Percentiles rank a stretch among this genome's conserved stretches.
phyloP scores from a whole-genome alignment of 495 filamentous ascomycete genomes.

The Penicillium subrubescens region DNA sequence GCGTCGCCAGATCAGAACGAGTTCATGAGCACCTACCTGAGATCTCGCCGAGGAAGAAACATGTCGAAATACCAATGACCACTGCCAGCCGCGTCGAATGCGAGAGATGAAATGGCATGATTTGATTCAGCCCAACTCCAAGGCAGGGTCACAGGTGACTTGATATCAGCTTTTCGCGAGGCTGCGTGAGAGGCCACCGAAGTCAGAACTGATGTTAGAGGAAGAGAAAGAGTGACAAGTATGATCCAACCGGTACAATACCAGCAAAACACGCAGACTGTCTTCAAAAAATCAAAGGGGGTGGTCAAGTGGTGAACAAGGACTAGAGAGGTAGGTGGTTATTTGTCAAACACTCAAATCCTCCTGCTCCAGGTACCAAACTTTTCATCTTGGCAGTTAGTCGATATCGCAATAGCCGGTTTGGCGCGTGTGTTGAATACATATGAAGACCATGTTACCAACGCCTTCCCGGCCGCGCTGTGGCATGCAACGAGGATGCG shows the following conservation, averaged over 20 bases:
- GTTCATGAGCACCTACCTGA: conserved; percentile 35
- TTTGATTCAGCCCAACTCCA: background rate
- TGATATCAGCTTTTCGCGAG: background rate
- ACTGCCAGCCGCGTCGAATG: conserved; percentile 43
- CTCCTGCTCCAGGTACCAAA: background rate
- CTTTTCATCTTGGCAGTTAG: background rate
- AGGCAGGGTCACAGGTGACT: background rate
- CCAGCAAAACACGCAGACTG: background rate
- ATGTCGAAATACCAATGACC: conserved; percentile 53
- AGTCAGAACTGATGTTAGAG: background rate
- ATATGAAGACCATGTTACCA: conserved; percentile 20
- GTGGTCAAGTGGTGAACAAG: background rate
- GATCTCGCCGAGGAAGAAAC: conserved; percentile 55
- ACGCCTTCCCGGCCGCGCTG: conserved; percentile 5
- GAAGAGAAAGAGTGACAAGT: background rate
- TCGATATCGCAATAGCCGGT: conserved; percentile 19
- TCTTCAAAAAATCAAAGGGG: no score
- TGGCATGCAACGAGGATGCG: conserved; percentile 16
- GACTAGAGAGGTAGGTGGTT: background rate
- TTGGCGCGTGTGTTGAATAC: background rate
- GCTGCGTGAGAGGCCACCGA: background rate
- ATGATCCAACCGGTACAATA: background rate
- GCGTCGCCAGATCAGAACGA: background rate
- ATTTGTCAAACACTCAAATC: background rate
- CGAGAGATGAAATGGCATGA: conserved; percentile 34